phyloP scores from a whole-genome alignment of 495 filamentous ascomycete species.

The Hyaloscypha variabilis region DNA sequence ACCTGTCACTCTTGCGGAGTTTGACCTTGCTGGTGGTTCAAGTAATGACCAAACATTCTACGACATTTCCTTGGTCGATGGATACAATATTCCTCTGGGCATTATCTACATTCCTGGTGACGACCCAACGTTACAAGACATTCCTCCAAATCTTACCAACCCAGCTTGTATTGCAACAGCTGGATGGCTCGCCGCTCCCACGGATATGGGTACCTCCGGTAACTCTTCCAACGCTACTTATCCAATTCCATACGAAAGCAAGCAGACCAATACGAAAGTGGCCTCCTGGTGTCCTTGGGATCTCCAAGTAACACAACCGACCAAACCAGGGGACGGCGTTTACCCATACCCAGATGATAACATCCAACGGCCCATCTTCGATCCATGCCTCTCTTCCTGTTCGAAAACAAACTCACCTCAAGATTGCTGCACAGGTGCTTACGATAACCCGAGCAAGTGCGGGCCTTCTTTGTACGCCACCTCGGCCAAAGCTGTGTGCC shows the following conservation, averaged over 20 bases:
- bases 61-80: slow-evolving; percentile 83
- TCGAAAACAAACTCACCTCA: slow-evolving; percentile 54
- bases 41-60: slow-evolving; percentile 68
- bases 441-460: slow-evolving; percentile 59
- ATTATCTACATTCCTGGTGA: slow-evolving; percentile 61
- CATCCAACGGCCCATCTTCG: slow-evolving; percentile 65
- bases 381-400: slow-evolving; percentile 74
- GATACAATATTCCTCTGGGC: slow-evolving; percentile 77
- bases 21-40: slow-evolving; percentile 65
- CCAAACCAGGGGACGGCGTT: slow-evolving; percentile 65
- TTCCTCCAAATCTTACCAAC: slow-evolving; percentile 76
- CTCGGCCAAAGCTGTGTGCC: slow-evolving; percentile 71
- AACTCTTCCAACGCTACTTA: slow-evolving; percentile 56
- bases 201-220: slow-evolving; percentile 34
- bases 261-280: slow-evolving; percentile 49
- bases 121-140: slow-evolving; percentile 53
- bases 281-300: slow-evolving; percentile 79
- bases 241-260: slow-evolving; percentile 64
- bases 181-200: slow-evolving; percentile 51
- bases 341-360: slow-evolving; percentile 76
- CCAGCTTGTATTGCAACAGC: slow-evolving; percentile 69
- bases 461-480: slow-evolving; percentile 62
- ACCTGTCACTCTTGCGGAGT: slow-evolving; percentile 74
- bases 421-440: slow-evolving; percentile 73
- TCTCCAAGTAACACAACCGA: slow-evolving; percentile 64